Base-by-base conservation (phyloP, 2,329 filamentous ascomycete species). In the Metarhizium robertsii region DNA sequence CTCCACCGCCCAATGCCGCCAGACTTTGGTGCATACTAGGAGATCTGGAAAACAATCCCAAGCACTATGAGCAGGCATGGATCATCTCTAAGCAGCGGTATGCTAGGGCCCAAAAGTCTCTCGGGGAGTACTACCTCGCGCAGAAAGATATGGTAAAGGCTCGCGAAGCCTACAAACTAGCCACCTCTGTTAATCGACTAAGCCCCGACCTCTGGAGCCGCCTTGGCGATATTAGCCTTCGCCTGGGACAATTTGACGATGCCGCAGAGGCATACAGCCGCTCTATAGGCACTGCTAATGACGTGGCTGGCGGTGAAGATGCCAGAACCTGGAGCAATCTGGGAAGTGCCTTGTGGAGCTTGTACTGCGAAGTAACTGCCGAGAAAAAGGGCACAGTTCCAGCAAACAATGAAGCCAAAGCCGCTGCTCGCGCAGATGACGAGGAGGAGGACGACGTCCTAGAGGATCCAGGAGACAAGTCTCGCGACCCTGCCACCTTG, bases 241-340 rank as follows among this genome's bases (percentile, higher is more conserved):
- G 92, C 52, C 77, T 95, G 0, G 83, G 83, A 10, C 78, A 85
- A 43, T 97, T 88, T 73, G 77, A 85, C 20, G 86, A 87, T 20
- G 92, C 94, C 0, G 85, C 89, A 1, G 85, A 92, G 61, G 87
- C 91, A 0, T 99, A 95, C 69, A 84, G 85, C 8, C 81, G 91
- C 25, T 87, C 87, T 8, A 92, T 99, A 11, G 85, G 88, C 61
- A 71, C 74, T 6, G 74, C 78, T 0, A 77, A 74, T 36, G 77
- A 78, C 36, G 69, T 69, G 1, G 79, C 89, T 11, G 94, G 96
- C 50, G 92, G 95, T 30, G 85, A 87, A 53, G 92, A 96, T 66
- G 92, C 92, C 0, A 85, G 95, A 65, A 90, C 90, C 0, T 99
- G 94, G 90, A 95, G 88, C 64, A 99, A 99, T 66, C 79, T 99